Evolutionary conservation across 306 rosid species (phyloP), one percentile per base, ranked within the genome.

Genomic region (Vigna trinervia): DNA sequence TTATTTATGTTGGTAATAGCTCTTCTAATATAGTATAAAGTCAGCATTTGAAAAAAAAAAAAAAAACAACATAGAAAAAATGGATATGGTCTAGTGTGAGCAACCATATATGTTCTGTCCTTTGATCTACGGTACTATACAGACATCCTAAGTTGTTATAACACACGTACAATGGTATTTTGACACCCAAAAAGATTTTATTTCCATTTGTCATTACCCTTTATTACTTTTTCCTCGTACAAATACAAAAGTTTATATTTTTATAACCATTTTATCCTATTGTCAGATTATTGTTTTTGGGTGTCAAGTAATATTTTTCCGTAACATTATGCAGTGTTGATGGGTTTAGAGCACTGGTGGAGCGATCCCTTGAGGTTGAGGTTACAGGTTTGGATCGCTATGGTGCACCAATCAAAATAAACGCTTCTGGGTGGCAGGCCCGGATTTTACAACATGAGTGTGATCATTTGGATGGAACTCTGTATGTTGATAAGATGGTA

Each of bases 341-440:
- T 73, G 96, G 96, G 82, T 92, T 82, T 63, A 90, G 96, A 84
- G 98, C 96, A 10, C 71, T 65, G 80, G 97, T 94, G 54, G 96
- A 94, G 89, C 87, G 98, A 63, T 48, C 82, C 78, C 92, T 90
- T 71, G 97, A 94, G 3, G 95, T 94, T 17, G 97, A 94, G 80
- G 91, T 94, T 46, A 66, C 82, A 5, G 98, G 97, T 73, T 81
- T 94, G n/a, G 98, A 94, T 84, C 96, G 92, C 19, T 8, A 75
- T 48, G 97, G 98, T 6, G 78, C 52, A 5, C 88, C 91, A 12
- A 86, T 92, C 78, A 90, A 83, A 79, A 56, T 92, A 72, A 81
- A 75, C 50, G 97, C 96, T 71, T 87, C 92, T 0, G 96, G 97
- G 0, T 94, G 98, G 98, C 97, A 94, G 84, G 98, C 98, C 1